A percentile compares a stretch with the other conserved stretches of the same genome.
phyloP scores from a whole-genome alignment of 805 yeast species.

The Saturnispora kantuleensis region DNA sequence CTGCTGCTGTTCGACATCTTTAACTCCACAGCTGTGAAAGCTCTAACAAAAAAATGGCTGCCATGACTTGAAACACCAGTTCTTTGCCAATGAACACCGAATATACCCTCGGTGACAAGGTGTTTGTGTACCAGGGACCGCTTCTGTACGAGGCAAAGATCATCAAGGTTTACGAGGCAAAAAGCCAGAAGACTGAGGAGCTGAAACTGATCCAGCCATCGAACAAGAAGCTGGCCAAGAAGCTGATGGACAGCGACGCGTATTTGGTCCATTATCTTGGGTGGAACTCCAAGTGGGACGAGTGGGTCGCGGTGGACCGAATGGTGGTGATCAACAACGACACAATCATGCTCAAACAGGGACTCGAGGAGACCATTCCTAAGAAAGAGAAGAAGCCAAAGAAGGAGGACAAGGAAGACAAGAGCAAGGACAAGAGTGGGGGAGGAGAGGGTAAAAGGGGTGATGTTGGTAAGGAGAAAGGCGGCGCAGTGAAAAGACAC shows the following conservation, averaged over 20 bases:
- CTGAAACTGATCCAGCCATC: slow-evolving; percentile 30
- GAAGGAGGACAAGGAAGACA: slow-evolving; percentile 1
- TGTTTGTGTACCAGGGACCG: slow-evolving; percentile 86
- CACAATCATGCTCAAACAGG: slow-evolving; percentile 53
- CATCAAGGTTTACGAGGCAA: slow-evolving; percentile 50
- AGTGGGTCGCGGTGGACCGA: slow-evolving; percentile 74
- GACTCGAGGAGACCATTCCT: slow-evolving; percentile 42
- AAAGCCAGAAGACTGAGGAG: slow-evolving; percentile 30
- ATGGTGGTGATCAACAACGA: slow-evolving; percentile 61
- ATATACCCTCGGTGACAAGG: slow-evolving; percentile 25
- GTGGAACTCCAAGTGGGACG: slow-evolving; percentile 95
- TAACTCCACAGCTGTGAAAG: too few relatives aligned
- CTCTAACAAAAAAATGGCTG: too few relatives aligned
- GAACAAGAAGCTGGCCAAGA: slow-evolving; percentile 18
- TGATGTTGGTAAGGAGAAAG: too few relatives aligned
- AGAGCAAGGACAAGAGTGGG: not conserved
- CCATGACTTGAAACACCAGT: too few relatives aligned
- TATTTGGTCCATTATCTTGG: slow-evolving; percentile 86
- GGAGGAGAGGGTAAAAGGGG: not conserved
- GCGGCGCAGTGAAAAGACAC: not conserved
- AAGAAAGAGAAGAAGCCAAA: slow-evolving; percentile 2
- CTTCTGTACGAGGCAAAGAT: slow-evolving; percentile 82
- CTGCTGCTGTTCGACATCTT: too few relatives aligned
- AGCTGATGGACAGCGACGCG: slow-evolving; percentile 11
- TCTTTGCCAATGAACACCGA: not conserved